phyloP scores from a whole-genome alignment of 2,329 filamentous ascomycete species.

The Phialophora expanda region DNA sequence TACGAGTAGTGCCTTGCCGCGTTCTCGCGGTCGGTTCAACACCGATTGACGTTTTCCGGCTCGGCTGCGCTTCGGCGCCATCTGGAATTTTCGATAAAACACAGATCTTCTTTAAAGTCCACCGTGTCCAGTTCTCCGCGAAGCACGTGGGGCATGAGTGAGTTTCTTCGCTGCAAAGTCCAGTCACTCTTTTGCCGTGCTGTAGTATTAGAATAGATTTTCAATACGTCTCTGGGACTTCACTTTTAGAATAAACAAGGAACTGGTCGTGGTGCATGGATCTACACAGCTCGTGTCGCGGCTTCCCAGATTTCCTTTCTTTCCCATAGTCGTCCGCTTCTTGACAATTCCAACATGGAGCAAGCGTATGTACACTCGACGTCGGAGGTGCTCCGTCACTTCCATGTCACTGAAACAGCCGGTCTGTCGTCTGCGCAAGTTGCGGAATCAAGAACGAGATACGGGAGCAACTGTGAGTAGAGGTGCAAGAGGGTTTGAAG shows the following conservation, averaged over 20 bases:
- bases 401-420: conserved; percentile 56
- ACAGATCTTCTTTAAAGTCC: conserved; percentile 15
- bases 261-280: conserved; percentile 22
- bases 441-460: conserved; percentile 51
- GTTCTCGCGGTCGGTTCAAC: background rate
- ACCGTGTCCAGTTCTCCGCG: conserved; percentile 30
- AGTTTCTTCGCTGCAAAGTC: conserved; percentile 18
- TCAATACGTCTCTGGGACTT: conserved; percentile 1
- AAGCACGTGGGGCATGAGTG: conserved; percentile 27
- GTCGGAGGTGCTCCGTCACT: conserved; percentile 58
- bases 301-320: conserved; percentile 15
- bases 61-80: conserved; percentile 34
- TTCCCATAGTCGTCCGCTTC: conserved; percentile 19
- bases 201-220: conserved; percentile 22
- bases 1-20: background rate
- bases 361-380: conserved; percentile 58
- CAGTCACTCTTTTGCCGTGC: conserved; percentile 11
- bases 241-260: conserved; percentile 8
- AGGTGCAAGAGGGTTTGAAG: background rate
- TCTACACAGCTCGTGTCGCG: conserved; percentile 6
- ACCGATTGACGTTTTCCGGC: background rate
- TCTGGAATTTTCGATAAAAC: conserved; percentile 31
- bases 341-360: conserved; percentile 52
- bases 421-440: conserved; percentile 60
- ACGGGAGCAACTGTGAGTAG: conserved; percentile 61